Conservation (phyloP, 208 protist species). For the Endotrypanum monterogeii region DNA sequence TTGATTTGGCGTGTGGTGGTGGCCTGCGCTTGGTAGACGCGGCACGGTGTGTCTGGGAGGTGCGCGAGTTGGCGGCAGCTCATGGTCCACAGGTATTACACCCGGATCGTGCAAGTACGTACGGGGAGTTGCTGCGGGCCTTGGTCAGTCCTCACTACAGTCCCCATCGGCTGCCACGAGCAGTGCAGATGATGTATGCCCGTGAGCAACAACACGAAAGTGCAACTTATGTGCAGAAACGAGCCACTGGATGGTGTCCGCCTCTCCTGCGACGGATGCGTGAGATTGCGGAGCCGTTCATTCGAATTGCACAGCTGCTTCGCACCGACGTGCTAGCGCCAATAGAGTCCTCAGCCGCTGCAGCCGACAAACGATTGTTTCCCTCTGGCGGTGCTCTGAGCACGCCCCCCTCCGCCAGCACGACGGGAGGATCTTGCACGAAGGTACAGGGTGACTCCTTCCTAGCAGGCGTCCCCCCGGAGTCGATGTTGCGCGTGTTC, state of each 20-base stretch:
- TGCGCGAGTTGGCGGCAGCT: constrained; percentile 48
- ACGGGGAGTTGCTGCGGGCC: constrained; percentile 57
- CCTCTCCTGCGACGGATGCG: constrained; percentile 58
- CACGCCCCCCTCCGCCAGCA: neutral
- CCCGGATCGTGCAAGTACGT: constrained; percentile 30
- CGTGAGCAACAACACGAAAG: constrained; percentile 30
- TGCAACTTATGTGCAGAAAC: constrained; percentile 28
- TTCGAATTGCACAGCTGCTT: constrained; percentile 64
- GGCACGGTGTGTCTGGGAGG: constrained; percentile 60
- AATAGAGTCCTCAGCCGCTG: constrained; percentile 3
- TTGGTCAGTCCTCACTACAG: constrained; percentile 71
- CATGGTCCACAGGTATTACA: constrained; percentile 28
- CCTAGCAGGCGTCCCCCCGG: neutral
- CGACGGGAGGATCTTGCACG: neutral
- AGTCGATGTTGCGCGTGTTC: constrained; percentile 20
- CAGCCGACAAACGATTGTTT: neutral
- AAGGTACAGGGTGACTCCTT: neutral
- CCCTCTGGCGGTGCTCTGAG: neutral
- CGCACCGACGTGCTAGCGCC: constrained; percentile 55
- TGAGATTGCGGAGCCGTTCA: constrained; percentile 71
- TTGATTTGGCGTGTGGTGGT: constrained; percentile 74
- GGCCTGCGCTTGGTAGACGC: constrained; percentile 85
- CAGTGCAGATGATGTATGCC: constrained; percentile 36
- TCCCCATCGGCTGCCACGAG: constrained; percentile 60
- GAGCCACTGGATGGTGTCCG: constrained; percentile 44